phyloP scores from a whole-genome alignment of 1,284 basidiomycete species.

The Peniophora sp. region DNA sequence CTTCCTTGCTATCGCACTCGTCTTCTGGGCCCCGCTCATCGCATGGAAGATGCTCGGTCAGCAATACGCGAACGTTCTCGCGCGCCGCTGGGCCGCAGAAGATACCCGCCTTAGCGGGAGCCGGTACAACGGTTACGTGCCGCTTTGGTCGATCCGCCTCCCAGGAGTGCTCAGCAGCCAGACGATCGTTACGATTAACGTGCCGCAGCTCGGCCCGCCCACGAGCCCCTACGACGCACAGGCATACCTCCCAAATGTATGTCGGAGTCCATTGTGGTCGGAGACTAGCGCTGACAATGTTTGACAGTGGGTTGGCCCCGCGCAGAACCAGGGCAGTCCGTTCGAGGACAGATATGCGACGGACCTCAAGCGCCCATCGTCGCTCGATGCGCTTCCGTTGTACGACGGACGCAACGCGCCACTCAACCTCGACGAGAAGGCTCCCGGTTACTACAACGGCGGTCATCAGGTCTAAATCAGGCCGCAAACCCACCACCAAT shows the following conservation, averaged over 20 bases:
- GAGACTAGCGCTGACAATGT: not conserved
- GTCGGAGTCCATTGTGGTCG: constrained; percentile 9
- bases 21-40: constrained; percentile 36
- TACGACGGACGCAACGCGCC: not conserved
- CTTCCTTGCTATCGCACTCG: constrained; percentile 28
- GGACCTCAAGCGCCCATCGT: not conserved
- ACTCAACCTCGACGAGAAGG: not conserved
- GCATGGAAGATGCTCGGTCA: constrained; percentile 45
- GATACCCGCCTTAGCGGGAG: constrained; percentile 25
- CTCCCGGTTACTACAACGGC: not conserved
- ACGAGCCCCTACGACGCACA: constrained; percentile 37
- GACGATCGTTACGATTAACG: constrained; percentile 33
- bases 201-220: constrained; percentile 24
- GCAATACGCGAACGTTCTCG: constrained; percentile 29
- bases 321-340: not conserved
- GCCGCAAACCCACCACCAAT: too few species aligned
- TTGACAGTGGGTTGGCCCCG: not conserved
- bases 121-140: constrained; percentile 21
- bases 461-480: constrained; percentile 6
- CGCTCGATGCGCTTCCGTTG: not conserved
- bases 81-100: constrained; percentile 33
- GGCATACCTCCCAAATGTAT: constrained; percentile 36
- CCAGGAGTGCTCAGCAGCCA: constrained; percentile 31
- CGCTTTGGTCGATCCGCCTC: constrained; percentile 35
- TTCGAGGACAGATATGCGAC: too few species aligned